Evolutionary conservation across 176 grass and related monocot genomes (phyloP).

Genomic region (Eleusine coracana): DNA sequence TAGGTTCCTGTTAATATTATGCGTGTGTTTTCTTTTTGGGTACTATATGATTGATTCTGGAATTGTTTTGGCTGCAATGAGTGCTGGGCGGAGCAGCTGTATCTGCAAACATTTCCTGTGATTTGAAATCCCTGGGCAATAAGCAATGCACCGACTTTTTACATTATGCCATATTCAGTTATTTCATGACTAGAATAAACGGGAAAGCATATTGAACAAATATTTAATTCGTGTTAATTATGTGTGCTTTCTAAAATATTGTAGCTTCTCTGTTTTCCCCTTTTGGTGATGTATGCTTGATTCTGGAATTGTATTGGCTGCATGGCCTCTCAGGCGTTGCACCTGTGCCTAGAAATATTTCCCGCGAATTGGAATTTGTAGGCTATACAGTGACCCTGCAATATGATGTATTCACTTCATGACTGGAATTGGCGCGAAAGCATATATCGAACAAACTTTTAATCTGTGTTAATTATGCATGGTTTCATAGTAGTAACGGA

Average conservation of each 20-base stretch:
- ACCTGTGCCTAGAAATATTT: background rate
- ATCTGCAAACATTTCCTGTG: background rate
- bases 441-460: background rate
- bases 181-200: background rate
- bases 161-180: background rate
- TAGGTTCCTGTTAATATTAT: background rate
- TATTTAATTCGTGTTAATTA: background rate
- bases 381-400: background rate
- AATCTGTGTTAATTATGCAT: slow-evolving; percentile 12
- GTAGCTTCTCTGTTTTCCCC: background rate
- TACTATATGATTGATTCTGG: background rate
- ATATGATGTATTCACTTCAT: background rate
- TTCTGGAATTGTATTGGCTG: slow-evolving; percentile 1
- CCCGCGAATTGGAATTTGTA: slow-evolving; percentile 21
- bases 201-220: background rate
- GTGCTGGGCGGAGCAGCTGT: background rate
- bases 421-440: background rate
- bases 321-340: background rate
- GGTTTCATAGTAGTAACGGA: background rate
- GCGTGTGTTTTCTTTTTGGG: background rate
- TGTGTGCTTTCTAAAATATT: background rate
- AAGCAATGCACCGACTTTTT: background rate
- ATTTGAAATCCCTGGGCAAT: slow-evolving; percentile 24
- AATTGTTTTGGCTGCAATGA: slow-evolving; percentile 1
- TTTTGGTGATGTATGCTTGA: background rate